Conservation (phyloP, 2,329 filamentous ascomycete species). For the Chaetomium olivaceum region DNA sequence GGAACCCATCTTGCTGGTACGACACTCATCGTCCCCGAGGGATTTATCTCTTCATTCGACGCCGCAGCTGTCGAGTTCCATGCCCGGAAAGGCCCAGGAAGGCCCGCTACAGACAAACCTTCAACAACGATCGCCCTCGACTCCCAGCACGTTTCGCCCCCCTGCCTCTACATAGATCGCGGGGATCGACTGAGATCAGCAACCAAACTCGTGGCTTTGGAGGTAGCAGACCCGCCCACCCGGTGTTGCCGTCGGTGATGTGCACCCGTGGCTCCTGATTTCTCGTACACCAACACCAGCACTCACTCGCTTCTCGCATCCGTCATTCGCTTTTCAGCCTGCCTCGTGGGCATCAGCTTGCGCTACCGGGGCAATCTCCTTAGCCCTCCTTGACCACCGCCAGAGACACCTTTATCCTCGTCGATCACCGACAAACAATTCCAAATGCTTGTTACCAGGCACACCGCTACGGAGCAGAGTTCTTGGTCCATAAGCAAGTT, state of each 20-base stretch:
- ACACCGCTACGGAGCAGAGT: conserved; percentile 55
- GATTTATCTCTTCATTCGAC: conserved; percentile 21
- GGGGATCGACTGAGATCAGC: conserved; percentile 32
- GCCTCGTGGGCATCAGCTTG: conserved; percentile 10
- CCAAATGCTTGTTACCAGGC: conserved; percentile 59
- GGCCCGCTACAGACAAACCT: conserved; percentile 11
- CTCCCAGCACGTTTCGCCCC: conserved; percentile 8
- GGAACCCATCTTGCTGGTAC: conserved; percentile 28
- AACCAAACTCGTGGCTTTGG: conserved; percentile 26
- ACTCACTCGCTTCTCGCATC: conserved; percentile 23
- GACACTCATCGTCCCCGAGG: conserved; percentile 26
- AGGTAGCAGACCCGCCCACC: conserved; percentile 27
- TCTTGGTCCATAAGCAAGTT: conserved; percentile 58
- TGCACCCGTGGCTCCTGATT: conserved; percentile 25
- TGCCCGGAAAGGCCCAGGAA: conserved; percentile 30
- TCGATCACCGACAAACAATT: conserved; percentile 34
- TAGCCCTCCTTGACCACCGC: conserved; percentile 12
- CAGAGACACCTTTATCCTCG: conserved; percentile 22
- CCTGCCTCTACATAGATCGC: conserved; percentile 19
- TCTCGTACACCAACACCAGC: conserved; percentile 19
- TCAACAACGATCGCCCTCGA: neutral
- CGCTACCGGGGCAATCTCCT: conserved; percentile 22
- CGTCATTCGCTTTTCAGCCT: conserved; percentile 8
- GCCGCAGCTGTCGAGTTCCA: conserved; percentile 31
- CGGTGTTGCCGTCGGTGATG: conserved; percentile 27